phyloP scores from a whole-genome alignment of 805 yeast genomes.

The Monosporozyma servazzii region DNA sequence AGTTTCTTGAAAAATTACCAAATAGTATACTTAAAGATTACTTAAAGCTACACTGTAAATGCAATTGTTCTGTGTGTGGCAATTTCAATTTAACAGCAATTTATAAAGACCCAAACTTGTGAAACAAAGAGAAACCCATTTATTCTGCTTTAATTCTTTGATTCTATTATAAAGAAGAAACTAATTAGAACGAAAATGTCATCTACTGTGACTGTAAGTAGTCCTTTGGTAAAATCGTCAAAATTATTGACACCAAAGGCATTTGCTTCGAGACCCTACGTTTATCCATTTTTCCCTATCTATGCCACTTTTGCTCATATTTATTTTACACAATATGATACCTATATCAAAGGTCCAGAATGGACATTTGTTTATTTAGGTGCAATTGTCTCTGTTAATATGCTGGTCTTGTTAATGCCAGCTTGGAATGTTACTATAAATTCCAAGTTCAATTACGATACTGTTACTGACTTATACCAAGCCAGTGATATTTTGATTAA shows the following conservation, averaged over 20 bases:
- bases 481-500: constrained; percentile 68
- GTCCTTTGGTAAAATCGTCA: constrained; percentile 63
- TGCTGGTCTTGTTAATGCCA: constrained; percentile 80
- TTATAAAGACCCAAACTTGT: not conserved
- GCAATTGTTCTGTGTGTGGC: not conserved
- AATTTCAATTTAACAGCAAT: not conserved
- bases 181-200: not conserved
- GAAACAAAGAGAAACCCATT: not conserved
- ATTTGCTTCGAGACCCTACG: constrained; percentile 56
- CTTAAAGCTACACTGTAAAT: not conserved
- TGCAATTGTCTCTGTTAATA: constrained; percentile 60
- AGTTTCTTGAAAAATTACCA: not conserved
- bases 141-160: not conserved
- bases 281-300: constrained; percentile 69
- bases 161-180: constrained; percentile 12
- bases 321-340: constrained; percentile 63
- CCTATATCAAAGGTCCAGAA: constrained; percentile 77
- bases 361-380: constrained; percentile 92
- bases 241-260: constrained; percentile 66
- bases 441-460: constrained; percentile 56
- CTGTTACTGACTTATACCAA: constrained; percentile 43
- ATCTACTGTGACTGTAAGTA: constrained; percentile 38
- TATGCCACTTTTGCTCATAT: constrained; percentile 67
- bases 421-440: constrained; percentile 77
- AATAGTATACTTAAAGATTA: not conserved